These are phyloP conservation scores for Globisporangium lucens DNA, from an alignment of 352 stramenopile genomes.

Conservation along the genomic window DNA sequence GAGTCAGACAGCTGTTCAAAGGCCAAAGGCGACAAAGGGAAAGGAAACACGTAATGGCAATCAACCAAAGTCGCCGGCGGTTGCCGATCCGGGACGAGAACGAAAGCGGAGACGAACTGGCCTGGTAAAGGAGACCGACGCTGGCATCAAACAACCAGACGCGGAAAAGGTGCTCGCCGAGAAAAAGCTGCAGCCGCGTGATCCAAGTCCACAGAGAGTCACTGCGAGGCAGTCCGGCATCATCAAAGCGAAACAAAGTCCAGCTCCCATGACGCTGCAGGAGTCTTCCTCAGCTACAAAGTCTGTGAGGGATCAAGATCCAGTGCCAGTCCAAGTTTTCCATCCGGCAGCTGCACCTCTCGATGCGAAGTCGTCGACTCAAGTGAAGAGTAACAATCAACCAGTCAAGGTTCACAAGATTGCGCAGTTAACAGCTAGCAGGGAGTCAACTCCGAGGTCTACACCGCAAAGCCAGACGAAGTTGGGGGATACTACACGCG, in stretches of 20 bases:
- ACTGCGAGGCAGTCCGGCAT: background rate
- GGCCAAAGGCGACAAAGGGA: background rate
- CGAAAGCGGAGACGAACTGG: constrained; percentile 1
- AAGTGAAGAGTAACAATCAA: background rate
- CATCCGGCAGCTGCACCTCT: background rate
- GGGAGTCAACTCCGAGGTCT: background rate
- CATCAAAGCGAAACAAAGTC: background rate
- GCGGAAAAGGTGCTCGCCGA: background rate
- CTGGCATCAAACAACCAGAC: background rate
- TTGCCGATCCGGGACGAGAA: background rate
- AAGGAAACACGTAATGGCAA: background rate
- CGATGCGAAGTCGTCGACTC: background rate
- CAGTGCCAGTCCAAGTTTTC: background rate
- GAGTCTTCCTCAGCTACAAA: background rate
- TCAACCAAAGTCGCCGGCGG: background rate
- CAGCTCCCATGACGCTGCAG: background rate
- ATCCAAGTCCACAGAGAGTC: background rate
- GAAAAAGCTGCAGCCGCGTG: background rate
- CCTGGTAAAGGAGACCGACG: background rate
- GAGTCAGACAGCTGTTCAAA: background rate
- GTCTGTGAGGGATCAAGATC: background rate
- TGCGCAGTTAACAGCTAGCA: background rate
- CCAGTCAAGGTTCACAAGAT: background rate
- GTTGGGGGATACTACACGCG: background rate
- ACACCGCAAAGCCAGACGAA: background rate